Percentiles rank a stretch among this genome's conserved stretches.
Conservation (phyloP, 805 yeast genomes). For the Kluyveromyces nonfermentans region DNA sequence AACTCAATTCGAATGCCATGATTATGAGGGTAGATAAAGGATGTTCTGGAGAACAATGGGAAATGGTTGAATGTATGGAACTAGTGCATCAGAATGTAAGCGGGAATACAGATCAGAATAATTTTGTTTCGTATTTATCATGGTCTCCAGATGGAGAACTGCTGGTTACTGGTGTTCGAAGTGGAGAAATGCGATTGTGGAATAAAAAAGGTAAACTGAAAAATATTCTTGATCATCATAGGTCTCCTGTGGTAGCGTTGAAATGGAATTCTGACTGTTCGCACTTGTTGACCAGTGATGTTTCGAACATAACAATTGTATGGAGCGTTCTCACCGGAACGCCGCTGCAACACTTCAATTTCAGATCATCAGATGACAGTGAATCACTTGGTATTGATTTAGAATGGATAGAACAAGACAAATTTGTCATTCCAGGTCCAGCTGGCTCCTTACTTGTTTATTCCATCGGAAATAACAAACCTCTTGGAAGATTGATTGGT, state of each 20-base stretch:
- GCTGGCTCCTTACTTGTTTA: slow-evolving; percentile 47
- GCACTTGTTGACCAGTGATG: slow-evolving; percentile 52
- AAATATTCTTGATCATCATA: slow-evolving; percentile 45
- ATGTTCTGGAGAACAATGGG: slow-evolving; percentile 9
- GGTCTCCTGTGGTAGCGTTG: slow-evolving; percentile 44
- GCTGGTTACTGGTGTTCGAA: slow-evolving; percentile 53
- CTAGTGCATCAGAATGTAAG: slow-evolving; percentile 31
- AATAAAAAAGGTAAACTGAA: slow-evolving; percentile 55
- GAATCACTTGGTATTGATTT: slow-evolving; percentile 43
- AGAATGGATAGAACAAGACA: slow-evolving; percentile 63
- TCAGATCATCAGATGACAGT: slow-evolving; percentile 8
- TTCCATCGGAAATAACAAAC: slow-evolving; percentile 37
- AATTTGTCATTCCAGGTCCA: slow-evolving; percentile 62
- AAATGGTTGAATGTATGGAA: slow-evolving; percentile 8
- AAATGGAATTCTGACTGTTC: slow-evolving; percentile 54
- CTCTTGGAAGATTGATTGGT: slow-evolving; percentile 49
- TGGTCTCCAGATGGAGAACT: slow-evolving; percentile 65
- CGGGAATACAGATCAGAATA: slow-evolving; percentile 11
- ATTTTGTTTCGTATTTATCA: slow-evolving; percentile 30
- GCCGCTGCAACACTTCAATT: slow-evolving; percentile 39
- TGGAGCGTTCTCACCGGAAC: slow-evolving; percentile 59
- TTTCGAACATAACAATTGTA: slow-evolving; percentile 41
- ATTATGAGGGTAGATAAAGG: slow-evolving; percentile 31
- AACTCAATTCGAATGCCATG: slow-evolving; percentile 38
- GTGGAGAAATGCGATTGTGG: slow-evolving; percentile 79